phyloP scores from a whole-genome alignment of 768 basidiomycete species.

The Phallus indusiatus region DNA sequence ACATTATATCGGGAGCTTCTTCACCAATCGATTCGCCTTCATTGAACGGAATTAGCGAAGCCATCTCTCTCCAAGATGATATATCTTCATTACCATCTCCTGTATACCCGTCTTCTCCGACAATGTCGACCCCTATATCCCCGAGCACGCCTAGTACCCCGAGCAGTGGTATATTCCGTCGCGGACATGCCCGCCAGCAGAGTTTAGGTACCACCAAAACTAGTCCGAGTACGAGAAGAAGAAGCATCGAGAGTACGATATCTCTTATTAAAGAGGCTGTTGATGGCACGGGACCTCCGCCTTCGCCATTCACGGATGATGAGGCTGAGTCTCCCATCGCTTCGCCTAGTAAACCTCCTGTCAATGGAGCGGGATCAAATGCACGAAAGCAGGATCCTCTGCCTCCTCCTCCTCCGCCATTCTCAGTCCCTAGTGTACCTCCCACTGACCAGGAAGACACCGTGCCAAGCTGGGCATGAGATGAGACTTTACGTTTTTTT shows the following conservation, averaged over 20 bases:
- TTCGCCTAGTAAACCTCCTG: not conserved
- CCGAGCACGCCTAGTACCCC: constrained; percentile 22
- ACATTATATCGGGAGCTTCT: constrained; percentile 36
- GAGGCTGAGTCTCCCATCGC: not conserved
- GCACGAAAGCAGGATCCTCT: not conserved
- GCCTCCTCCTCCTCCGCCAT: not conserved
- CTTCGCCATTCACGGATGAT: not conserved
- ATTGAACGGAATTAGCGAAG: constrained; percentile 24
- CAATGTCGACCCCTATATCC: constrained; percentile 17
- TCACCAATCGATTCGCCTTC: constrained; percentile 24
- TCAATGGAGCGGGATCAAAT: not conserved
- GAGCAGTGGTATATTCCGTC: constrained; percentile 34
- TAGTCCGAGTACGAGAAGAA: constrained; percentile 82
- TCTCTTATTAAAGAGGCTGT: constrained; percentile 88
- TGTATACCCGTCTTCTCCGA: constrained; percentile 29
- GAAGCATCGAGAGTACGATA: constrained; percentile 93
- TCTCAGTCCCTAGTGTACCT: not conserved
- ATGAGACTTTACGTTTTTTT: not conserved
- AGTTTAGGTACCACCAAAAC: constrained; percentile 94
- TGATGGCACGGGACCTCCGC: constrained; percentile 46
- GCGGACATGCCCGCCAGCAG: constrained; percentile 66
- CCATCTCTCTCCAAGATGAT: constrained; percentile 14
- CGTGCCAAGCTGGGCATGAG: not conserved
- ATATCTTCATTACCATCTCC: constrained; percentile 26
- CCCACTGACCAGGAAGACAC: not conserved